Conservation (phyloP, 2,329 filamentous ascomycete species). For the Monosporascus cannonballus region DNA sequence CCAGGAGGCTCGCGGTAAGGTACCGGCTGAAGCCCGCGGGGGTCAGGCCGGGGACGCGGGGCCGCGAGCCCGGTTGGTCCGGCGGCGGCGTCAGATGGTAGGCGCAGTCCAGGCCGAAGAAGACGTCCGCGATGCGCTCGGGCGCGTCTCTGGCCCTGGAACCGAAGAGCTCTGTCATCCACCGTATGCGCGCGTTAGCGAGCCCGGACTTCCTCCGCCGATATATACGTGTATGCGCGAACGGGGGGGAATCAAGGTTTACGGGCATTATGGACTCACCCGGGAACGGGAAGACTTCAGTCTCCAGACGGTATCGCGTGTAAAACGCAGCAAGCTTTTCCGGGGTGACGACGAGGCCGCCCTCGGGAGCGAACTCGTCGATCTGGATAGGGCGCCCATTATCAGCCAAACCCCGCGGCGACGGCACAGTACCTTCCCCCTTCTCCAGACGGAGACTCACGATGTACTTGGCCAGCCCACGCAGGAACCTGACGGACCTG, state of each 20-base stretch:
- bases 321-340: conserved; percentile 73
- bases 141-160: conserved; percentile 31
- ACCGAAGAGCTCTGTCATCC: conserved; percentile 45
- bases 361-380: conserved; percentile 61
- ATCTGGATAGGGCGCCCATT: conserved; percentile 39
- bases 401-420: background rate
- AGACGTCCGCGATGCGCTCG: conserved; percentile 53
- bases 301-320: conserved; percentile 53
- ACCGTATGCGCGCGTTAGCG: no score
- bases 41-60: conserved; percentile 57
- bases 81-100: conserved; percentile 56
- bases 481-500: conserved; percentile 63
- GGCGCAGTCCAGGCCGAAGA: conserved; percentile 47
- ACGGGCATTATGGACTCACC: conserved; percentile 38
- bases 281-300: conserved; percentile 64
- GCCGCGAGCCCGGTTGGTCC: background rate
- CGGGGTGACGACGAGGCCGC: conserved; percentile 67
- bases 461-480: conserved; percentile 68
- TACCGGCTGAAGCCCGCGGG: conserved; percentile 64
- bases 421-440: background rate
- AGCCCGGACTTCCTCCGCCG: no score
- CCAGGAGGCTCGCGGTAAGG: conserved; percentile 66
- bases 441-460: conserved; percentile 37
- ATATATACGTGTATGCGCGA: background rate
- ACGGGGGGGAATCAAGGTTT: background rate